phyloP scores from a whole-genome alignment of 257 asterid genomes.

The Solanum chaucha region DNA sequence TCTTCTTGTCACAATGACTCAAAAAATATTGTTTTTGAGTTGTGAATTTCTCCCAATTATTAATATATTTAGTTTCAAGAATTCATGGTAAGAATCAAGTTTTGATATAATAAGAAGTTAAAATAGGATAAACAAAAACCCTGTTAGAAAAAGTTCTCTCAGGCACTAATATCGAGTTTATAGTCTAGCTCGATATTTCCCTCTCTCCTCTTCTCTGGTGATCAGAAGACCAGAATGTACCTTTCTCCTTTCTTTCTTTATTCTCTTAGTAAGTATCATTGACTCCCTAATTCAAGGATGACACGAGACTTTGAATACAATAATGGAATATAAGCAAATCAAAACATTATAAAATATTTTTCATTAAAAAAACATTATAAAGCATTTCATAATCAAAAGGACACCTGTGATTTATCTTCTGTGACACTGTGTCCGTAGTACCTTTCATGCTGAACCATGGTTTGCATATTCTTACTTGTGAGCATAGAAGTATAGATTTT shows the following conservation, averaged over 20 bases:
- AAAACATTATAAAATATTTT: not conserved
- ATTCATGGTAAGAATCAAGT: too few species aligned
- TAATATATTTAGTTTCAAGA: too few species aligned
- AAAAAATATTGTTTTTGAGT: too few species aligned
- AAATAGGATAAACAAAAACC: too few species aligned
- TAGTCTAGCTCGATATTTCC: not conserved
- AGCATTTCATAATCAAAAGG: not conserved
- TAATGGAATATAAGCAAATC: not conserved
- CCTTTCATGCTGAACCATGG: not conserved
- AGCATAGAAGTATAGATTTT: not conserved
- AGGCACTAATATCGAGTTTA: not conserved
- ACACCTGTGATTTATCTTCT: not conserved
- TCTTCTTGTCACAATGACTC: too few species aligned
- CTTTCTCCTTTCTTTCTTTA: not conserved
- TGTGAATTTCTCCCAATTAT: too few species aligned
- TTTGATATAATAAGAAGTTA: too few species aligned
- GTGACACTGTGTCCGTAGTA: not conserved
- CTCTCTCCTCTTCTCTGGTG: not conserved
- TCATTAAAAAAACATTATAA: not conserved
- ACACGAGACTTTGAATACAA: not conserved
- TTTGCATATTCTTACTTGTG: not conserved
- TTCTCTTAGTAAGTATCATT: not conserved
- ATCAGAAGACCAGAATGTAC: not conserved
- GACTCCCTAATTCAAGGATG: not conserved
- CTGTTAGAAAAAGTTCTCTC: not conserved